Conservation (phyloP, 2,329 filamentous ascomycete genomes). For the Tolypocladium album region DNA sequence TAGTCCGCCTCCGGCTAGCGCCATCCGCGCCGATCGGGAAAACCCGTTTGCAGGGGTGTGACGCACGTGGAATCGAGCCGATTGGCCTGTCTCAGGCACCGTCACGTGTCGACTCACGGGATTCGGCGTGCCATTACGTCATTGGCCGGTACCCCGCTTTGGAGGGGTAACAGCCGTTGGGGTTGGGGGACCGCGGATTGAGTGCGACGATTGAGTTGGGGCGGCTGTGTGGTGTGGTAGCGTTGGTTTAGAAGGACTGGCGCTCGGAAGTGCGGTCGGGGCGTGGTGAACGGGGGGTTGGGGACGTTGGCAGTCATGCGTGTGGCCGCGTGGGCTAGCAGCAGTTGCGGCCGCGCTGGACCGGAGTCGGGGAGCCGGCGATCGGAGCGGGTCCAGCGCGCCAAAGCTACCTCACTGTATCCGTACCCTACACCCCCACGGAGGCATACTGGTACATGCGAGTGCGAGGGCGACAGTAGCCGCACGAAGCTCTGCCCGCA, state of each 20-base stretch:
- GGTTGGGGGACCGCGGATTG: not conserved
- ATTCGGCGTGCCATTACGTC: not conserved
- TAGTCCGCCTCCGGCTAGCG: not conserved
- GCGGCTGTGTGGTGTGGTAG: not conserved
- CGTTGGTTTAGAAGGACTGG: not conserved
- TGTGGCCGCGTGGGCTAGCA: not conserved
- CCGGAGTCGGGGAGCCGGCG: not conserved
- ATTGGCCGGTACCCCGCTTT: not conserved
- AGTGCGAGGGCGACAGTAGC: too few species aligned
- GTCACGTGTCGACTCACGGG: slow-evolving; percentile 4
- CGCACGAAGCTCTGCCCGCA: not conserved
- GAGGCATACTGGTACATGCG: too few species aligned
- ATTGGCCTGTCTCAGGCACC: slow-evolving; percentile 1
- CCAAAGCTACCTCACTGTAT: not conserved
- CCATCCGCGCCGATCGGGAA: not conserved
- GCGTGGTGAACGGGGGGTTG: not conserved
- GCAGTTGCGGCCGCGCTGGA: not conserved
- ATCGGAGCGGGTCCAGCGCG: not conserved
- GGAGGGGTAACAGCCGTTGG: not conserved
- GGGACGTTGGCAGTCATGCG: not conserved
- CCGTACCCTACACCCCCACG: not conserved
- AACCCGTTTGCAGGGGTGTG: slow-evolving; percentile 4
- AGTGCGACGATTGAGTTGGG: not conserved
- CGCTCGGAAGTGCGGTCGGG: not conserved
- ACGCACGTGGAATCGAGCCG: slow-evolving; percentile 1